Evolutionary conservation across 495 filamentous ascomycete species (phyloP), one percentile per base, ranked within the genome.

Genomic region (Stereocaulon alpinum): DNA sequence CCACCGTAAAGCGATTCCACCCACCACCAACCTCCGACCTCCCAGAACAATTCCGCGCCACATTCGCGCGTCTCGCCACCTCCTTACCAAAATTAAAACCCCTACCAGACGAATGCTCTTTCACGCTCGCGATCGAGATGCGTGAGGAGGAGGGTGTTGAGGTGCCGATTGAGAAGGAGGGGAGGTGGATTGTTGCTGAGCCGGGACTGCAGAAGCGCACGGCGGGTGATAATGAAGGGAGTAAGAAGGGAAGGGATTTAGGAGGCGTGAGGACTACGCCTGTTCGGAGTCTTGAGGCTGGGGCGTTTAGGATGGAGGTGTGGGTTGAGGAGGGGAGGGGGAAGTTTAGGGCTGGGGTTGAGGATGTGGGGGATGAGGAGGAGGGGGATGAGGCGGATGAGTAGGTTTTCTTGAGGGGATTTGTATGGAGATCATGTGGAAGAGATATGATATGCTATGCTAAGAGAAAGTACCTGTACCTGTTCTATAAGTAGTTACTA

Each of bases 91-190:
- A 74, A 30, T 73, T 95, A 63, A 75, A 67, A 2, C 77, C 84
- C 3, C 66, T 95, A 60, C 89, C 90, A 0, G 72, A 78, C 22
- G 80, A 85, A 60, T 94, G 91, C 71, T 87, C 86, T 18, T 97
- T 89, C 66, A 95, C 89, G 15, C 75, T 97, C 29, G 88, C 86
- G 37, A 84, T 96, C 30, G 93, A 97, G 72, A 74, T 96, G 61
- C 80, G 83, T 40, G 84, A 88, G 53, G 82, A 88, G 50, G 83
- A 86, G 53, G 82, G 86, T 42, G 80, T 80, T 3, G 76, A 84
- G 42, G 81, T 86, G 22, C 93, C 91, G n/a, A 82, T 90, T 62
- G 83, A 83, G 43, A 82, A 67, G 59, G 74, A 76, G 61, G 74
- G 79, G 66, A 73, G 75, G 53, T 81, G 78, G 78, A 74, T 81